Evolutionary conservation across 2,329 filamentous ascomycete genomes (phyloP), one percentile per base, ranked within the genome.

Genomic region (Trichophyton verrucosum): DNA sequence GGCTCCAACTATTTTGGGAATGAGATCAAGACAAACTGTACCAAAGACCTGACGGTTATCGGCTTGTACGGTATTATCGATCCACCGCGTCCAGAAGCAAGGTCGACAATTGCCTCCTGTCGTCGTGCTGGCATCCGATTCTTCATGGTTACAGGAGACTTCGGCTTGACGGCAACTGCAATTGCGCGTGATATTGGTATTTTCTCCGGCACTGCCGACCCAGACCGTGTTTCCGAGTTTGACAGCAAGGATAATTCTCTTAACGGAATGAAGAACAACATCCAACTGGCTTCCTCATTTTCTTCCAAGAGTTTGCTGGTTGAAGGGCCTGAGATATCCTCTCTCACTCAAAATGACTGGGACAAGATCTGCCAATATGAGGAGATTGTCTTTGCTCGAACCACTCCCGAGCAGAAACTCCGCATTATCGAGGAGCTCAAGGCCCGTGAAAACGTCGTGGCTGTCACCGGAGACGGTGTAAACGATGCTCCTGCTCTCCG

Each of bases 391-490:
- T 90, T 91, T 69, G 85, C 87, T 0, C 79, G 86, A 11, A 91
- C 87, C 0, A 90, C 87, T 0, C 87, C 87, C 0, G 87, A 91
- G 68, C 87, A 91, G 69, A 91, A 91, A 70, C 80, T 91, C 5
- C 83, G 86, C 33, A 91, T 91, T 63, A 87, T 91, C n/a, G 82
- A 82, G 36, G 86, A 88, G 69, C 85, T 90, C 63, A 87, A 89
- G 68, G 72, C 78, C 0, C 77, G 81, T 7, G 77, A 81, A 5
- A 76, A 82, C 47, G 80, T 82, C 33, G 81, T 84, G 3, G 81
- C 77, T 5, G 81, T 78, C 76, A 78, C 75, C 1, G 76, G 77
- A 3, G 76, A 77, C 61, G 77, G 77, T 30, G 76, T 79, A 27
- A 79, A 78, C 61, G 76, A 79, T 63, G 76, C 76, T 61, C 82